Percentiles rank a stretch among this genome's conserved stretches.
Conservation (phyloP, 2,329 filamentous ascomycete species). For the Exophiala calicioides region DNA sequence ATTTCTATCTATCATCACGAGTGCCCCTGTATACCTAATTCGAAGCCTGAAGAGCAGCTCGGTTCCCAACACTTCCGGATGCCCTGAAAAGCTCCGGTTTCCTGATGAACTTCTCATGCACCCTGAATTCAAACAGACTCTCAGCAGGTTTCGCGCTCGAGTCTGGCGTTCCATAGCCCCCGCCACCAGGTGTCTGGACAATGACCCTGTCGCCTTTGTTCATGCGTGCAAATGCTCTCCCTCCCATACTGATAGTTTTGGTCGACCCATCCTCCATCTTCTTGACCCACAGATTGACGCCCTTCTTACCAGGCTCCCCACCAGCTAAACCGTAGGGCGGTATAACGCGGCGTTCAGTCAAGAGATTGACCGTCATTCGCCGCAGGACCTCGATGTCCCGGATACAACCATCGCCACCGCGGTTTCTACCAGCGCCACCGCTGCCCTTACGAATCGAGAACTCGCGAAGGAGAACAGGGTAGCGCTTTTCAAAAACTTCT, state of each 20-base stretch:
- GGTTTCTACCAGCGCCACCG: slow-evolving; percentile 65
- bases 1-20: too few species aligned
- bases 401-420: slow-evolving; percentile 72
- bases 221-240: slow-evolving; percentile 30
- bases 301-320: slow-evolving; percentile 23
- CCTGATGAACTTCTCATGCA: too few species aligned
- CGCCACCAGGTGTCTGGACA: slow-evolving; percentile 30
- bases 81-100: too few species aligned
- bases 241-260: slow-evolving; percentile 27
- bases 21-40: too few species aligned
- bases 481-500: slow-evolving; percentile 74
- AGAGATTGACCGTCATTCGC: slow-evolving; percentile 63
- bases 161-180: slow-evolving; percentile 24
- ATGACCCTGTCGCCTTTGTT: slow-evolving; percentile 41
- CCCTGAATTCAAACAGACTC: too few species aligned
- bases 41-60: too few species aligned
- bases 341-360: slow-evolving; percentile 27
- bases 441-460: slow-evolving; percentile 66
- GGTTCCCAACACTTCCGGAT: too few species aligned
- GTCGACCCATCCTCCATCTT: slow-evolving; percentile 13
- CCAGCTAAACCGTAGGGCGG: slow-evolving; percentile 31
- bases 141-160: too few species aligned
- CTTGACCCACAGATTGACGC: slow-evolving; percentile 28
- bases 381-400: slow-evolving; percentile 80
- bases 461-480: slow-evolving; percentile 70